These are phyloP conservation scores for Barnettozyma siamensis DNA, from an alignment of 805 yeast species.

Conservation along the genomic window DNA sequence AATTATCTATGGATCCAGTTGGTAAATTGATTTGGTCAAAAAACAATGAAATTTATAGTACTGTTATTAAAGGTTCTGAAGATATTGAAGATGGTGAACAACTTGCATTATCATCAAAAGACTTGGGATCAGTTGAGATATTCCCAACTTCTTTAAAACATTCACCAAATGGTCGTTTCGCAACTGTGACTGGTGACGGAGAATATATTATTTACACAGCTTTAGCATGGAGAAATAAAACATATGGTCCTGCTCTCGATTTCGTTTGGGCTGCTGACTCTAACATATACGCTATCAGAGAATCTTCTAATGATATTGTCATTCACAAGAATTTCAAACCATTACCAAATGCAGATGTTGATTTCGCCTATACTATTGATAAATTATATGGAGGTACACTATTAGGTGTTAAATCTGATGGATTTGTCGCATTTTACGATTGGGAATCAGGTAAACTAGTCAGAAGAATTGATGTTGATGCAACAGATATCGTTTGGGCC, in stretches of 20 bases:
- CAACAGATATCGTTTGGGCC: conserved; percentile 80
- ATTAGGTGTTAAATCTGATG: conserved; percentile 77
- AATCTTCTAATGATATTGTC: conserved; percentile 56
- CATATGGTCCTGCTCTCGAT: conserved; percentile 84
- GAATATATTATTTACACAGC: conserved; percentile 96
- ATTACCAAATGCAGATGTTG: conserved; percentile 54
- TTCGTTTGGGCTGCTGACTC: conserved; percentile 95
- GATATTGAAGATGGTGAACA: conserved; percentile 75
- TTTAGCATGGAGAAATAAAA: conserved; percentile 95
- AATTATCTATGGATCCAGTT: conserved; percentile 85
- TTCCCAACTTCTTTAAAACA: conserved; percentile 84
- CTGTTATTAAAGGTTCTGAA: conserved; percentile 69
- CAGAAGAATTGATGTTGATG: conserved; percentile 85
- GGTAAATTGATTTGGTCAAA: conserved; percentile 91
- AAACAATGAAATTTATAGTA: conserved; percentile 75
- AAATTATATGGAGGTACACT: conserved; percentile 86
- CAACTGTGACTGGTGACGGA: conserved; percentile 96
- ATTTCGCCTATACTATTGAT: conserved; percentile 66
- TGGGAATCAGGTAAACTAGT: conserved; percentile 88
- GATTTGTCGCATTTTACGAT: conserved; percentile 82
- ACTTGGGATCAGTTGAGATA: conserved; percentile 89
- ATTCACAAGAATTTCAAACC: conserved; percentile 84
- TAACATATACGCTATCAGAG: conserved; percentile 78
- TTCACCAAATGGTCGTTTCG: conserved; percentile 97
- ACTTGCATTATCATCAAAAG: conserved; percentile 74